A percentile compares a stretch with the other conserved stretches of the same genome.
Evolutionary conservation across 345 rosid genomes (phyloP).

Genomic region (Corymbia maculata): DNA sequence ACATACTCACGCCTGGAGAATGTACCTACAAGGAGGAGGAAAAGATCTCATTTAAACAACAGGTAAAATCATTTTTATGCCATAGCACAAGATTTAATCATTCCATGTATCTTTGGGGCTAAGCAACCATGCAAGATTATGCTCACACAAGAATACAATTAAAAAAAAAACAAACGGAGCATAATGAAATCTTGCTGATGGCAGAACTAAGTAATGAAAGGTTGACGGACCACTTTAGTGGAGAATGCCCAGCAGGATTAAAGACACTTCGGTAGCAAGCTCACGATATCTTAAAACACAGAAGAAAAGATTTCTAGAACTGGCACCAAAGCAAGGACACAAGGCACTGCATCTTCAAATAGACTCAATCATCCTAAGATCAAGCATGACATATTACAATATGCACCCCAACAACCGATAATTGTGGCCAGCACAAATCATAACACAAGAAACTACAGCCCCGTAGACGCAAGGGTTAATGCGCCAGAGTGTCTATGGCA

Average conservation of each 20-base stretch:
- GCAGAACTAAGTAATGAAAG: neutral
- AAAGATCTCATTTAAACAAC: neutral
- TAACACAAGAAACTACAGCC: neutral
- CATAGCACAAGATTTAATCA: neutral
- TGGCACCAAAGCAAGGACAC: neutral
- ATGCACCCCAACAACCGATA: neutral
- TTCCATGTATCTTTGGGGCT: neutral
- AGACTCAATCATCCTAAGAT: neutral
- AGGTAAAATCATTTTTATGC: neutral
- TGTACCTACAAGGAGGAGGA: conserved; percentile 32
- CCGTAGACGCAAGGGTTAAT: neutral
- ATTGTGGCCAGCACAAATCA: neutral
- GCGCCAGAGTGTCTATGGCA: neutral
- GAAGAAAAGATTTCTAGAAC: neutral
- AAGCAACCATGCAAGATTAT: neutral
- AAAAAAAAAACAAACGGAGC: neutral
- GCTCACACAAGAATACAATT: neutral
- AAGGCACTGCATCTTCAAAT: neutral
- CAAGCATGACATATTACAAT: neutral
- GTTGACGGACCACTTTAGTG: neutral
- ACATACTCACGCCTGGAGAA: conserved; percentile 73
- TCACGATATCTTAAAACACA: neutral
- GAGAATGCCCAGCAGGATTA: neutral
- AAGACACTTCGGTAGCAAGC: neutral
- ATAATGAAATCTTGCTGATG: neutral